These are phyloP conservation scores for Effrenium voratum DNA, from an alignment of 73 alveolate genomes.

Conservation along the genomic window DNA sequence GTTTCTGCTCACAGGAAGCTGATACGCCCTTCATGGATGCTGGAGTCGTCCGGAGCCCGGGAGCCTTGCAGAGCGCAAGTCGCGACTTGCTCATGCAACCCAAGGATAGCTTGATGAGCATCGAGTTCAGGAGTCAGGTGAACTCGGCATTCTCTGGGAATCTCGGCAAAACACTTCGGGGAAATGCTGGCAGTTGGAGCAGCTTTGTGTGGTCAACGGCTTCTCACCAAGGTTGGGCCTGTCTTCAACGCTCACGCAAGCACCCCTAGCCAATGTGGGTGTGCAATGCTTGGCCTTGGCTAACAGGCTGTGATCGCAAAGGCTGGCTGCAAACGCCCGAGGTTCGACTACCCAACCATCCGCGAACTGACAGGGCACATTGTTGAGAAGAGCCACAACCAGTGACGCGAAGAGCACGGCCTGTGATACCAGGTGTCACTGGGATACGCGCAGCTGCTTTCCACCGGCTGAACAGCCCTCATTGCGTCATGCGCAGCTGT, in stretches of 20 bases:
- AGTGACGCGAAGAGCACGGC: not conserved
- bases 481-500: too few species aligned
- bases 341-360: conserved; percentile 92
- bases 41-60: conserved; percentile 60
- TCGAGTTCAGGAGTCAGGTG: conserved; percentile 85
- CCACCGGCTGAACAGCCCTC: too few species aligned
- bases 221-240: conserved; percentile 37
- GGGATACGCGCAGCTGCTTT: not conserved
- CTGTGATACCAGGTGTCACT: not conserved
- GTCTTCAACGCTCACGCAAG: conserved; percentile 69
- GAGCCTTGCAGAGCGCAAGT: not conserved
- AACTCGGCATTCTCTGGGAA: conserved; percentile 67
- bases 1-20: conserved; percentile 24
- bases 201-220: not conserved
- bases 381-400: conserved; percentile 82
- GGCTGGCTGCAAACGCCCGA: not conserved
- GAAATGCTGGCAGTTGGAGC: not conserved
- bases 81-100: not conserved
- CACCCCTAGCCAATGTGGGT: not conserved
- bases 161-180: not conserved
- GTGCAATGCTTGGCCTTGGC: not conserved
- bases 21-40: conserved; percentile 91
- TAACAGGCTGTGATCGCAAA: not conserved
- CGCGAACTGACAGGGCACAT: conserved; percentile 90
- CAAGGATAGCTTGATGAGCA: conserved; percentile 90